Evolutionary conservation across 371 early-diverging fungal species (phyloP).

Genomic region (Mucor saturninus): DNA sequence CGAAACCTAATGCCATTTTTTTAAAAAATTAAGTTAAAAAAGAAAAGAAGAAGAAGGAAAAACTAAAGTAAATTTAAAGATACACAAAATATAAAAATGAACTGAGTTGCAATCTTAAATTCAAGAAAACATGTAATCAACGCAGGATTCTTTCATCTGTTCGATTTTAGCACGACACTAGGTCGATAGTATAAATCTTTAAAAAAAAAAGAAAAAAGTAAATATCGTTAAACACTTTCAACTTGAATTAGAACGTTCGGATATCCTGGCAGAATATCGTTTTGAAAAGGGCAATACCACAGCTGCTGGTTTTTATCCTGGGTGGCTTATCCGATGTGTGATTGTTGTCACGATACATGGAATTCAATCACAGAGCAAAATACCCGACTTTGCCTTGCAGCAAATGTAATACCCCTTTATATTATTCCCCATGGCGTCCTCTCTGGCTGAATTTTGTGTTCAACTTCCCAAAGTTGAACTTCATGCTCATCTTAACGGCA

Average conservation of each 20-base stretch:
- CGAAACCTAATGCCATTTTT: conserved; percentile 24
- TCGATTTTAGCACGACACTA: background rate
- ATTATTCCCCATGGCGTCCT: background rate
- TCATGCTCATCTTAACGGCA: conserved; percentile 71
- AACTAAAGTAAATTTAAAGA: background rate
- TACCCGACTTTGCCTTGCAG: no score
- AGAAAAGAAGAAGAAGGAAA: conserved; percentile 3
- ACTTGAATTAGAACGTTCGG: background rate
- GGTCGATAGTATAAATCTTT: background rate
- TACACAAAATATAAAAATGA: background rate
- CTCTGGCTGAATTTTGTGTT: conserved; percentile 35
- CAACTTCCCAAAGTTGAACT: conserved; percentile 63
- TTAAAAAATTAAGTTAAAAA: background rate
- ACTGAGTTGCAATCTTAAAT: background rate
- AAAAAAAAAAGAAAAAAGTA: background rate
- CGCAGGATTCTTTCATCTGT: no score
- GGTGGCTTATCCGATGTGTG: no score
- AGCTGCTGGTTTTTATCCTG: no score
- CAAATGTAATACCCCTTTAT: background rate
- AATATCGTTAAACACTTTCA: no score
- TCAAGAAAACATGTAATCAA: no score
- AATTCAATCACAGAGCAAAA: no score
- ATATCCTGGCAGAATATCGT: background rate
- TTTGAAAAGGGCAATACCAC: background rate
- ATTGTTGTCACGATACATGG: no score